phyloP scores from a whole-genome alignment of 495 filamentous ascomycete species.

The Lophiotrema nucula region DNA sequence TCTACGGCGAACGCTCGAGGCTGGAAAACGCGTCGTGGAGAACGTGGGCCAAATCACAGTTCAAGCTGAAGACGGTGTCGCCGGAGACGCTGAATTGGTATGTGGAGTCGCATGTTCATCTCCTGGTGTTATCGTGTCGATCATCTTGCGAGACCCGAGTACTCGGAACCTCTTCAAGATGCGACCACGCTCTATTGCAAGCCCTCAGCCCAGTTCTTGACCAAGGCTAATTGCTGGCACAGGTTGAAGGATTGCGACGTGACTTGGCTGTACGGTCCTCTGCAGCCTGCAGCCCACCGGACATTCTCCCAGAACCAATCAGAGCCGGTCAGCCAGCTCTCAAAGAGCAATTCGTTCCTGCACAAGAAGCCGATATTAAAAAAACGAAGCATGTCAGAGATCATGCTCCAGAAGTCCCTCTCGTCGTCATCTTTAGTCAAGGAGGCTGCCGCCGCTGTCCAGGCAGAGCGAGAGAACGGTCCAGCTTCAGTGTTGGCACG shows the following conservation, averaged over 20 bases:
- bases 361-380: slow-evolving; percentile 93
- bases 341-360: slow-evolving; percentile 77
- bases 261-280: slow-evolving; percentile 94
- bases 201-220: background rate
- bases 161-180: too few species aligned
- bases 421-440: slow-evolving; percentile 89
- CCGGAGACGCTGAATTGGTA: slow-evolving; percentile 90
- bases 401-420: slow-evolving; percentile 88
- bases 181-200: too few species aligned
- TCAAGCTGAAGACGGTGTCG: slow-evolving; percentile 79
- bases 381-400: slow-evolving; percentile 92
- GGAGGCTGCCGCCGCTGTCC: slow-evolving; percentile 87
- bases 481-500: slow-evolving; percentile 37
- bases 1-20: slow-evolving; percentile 76
- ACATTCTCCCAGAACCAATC: slow-evolving; percentile 46
- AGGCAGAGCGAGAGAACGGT: slow-evolving; percentile 75
- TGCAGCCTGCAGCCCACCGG: slow-evolving; percentile 61
- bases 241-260: slow-evolving; percentile 98
- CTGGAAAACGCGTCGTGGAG: slow-evolving; percentile 97
- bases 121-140: background rate
- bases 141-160: slow-evolving; percentile 1
- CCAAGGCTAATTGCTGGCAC: slow-evolving; percentile 29
- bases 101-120: slow-evolving; percentile 36
- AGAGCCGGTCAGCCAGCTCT: slow-evolving; percentile 59
- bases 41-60: slow-evolving; percentile 92